phyloP scores from a whole-genome alignment of 2,329 filamentous ascomycete species.

The Clonostachys solani region DNA sequence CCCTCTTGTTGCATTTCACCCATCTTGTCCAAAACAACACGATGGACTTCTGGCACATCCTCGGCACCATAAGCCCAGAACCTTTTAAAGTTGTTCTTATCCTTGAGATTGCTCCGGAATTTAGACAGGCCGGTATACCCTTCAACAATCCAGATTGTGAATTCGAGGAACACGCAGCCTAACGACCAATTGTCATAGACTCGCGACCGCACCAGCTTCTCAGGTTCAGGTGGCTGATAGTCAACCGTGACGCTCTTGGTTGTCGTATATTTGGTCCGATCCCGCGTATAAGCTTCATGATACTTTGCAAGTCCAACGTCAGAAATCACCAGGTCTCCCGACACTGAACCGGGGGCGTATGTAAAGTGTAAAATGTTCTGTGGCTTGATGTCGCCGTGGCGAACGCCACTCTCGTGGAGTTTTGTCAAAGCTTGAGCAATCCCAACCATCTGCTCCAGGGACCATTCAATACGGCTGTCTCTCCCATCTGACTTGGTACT shows the following conservation, averaged over 20 bases:
- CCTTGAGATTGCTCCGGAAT: not conserved
- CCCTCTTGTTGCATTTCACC: too few species aligned
- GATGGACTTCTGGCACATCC: too few species aligned
- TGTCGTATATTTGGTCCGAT: not conserved
- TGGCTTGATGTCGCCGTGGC: not conserved
- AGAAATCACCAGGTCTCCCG: not conserved
- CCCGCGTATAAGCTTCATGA: not conserved
- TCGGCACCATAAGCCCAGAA: not conserved
- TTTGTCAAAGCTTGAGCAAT: not conserved
- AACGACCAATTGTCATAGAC: not conserved
- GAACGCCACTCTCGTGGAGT: not conserved
- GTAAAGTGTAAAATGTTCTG: not conserved
- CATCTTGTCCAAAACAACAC: too few species aligned
- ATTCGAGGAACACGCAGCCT: not conserved
- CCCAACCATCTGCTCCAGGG: not conserved
- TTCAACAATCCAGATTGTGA: not conserved
- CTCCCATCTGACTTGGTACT: not conserved
- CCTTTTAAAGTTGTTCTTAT: not conserved
- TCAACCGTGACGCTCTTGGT: not conserved
- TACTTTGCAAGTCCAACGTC: not conserved
- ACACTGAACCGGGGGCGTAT: not conserved
- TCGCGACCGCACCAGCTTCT: not conserved
- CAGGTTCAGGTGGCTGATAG: not conserved
- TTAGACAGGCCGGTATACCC: not conserved
- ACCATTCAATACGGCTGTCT: not conserved